A percentile compares a stretch with the other conserved stretches of the same genome.
Evolutionary conservation across 176 grass and related monocot genomes (phyloP).

Genomic region (Cocos nucifera): DNA sequence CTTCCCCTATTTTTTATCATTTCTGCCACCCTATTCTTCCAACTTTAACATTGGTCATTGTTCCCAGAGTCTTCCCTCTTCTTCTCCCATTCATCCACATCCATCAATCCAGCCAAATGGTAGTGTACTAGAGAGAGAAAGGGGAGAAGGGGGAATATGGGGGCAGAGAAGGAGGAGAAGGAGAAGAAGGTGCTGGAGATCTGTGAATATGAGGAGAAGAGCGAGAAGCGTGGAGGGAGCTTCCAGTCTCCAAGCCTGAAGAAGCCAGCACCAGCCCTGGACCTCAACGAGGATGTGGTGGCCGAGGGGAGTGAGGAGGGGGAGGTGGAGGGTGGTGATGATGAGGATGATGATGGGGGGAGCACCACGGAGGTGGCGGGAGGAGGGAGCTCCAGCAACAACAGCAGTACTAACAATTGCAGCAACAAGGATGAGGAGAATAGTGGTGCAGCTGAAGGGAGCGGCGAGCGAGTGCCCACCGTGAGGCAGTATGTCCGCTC

Average conservation of each 20-base stretch:
- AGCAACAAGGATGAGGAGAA: conserved; percentile 20
- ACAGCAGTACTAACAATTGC: conserved; percentile 35
- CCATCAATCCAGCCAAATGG: conserved; percentile 16
- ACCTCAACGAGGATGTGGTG: conserved; percentile 54
- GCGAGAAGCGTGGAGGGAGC: not conserved
- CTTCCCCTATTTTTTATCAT: conserved; percentile 13
- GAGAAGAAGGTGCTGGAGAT: conserved; percentile 40
- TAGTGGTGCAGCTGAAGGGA: not conserved
- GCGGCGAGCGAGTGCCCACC: not conserved
- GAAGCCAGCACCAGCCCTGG: conserved; percentile 22
- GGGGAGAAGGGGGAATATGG: not conserved
- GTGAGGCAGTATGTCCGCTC: conserved; percentile 2
- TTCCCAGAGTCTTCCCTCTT: conserved; percentile 13
- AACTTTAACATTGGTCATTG: conserved; percentile 28
- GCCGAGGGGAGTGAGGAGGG: conserved; percentile 29
- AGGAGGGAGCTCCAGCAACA: conserved; percentile 44
- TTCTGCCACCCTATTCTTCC: conserved; percentile 8
- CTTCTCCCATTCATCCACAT: conserved; percentile 40
- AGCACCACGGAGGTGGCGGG: conserved; percentile 36
- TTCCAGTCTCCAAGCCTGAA: not conserved
- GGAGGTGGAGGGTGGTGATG: conserved; percentile 16
- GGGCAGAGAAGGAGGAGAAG: conserved; percentile 34
- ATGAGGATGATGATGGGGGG: conserved; percentile 29
- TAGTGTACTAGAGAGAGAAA: conserved; percentile 21
- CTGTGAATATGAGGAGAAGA: conserved; percentile 28